These are phyloP conservation scores for Dictyostelium firmibasis DNA, from an alignment of 78 protist species.

Conservation along the genomic window DNA sequence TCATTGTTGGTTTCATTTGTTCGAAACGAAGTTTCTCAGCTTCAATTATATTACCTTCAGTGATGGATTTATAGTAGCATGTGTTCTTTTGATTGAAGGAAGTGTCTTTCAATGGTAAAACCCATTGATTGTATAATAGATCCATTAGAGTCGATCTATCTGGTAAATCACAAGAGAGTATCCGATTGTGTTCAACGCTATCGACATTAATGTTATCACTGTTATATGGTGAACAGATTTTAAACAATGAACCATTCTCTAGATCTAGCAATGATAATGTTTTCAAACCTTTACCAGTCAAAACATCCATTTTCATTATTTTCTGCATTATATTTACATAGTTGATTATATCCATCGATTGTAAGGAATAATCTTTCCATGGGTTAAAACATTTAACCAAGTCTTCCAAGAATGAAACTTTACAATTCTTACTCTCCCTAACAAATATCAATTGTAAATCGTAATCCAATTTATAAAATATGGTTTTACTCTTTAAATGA, in stretches of 20 bases:
- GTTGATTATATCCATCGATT: neutral
- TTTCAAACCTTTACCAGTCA: neutral
- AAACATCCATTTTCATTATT: neutral
- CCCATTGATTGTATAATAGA: neutral
- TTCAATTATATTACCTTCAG: neutral
- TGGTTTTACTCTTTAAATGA: neutral
- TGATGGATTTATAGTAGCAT: neutral
- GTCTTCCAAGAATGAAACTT: neutral
- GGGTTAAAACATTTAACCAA: constrained; percentile 12
- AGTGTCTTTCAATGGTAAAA: neutral
- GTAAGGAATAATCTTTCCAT: neutral
- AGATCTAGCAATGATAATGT: neutral
- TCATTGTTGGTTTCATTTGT: neutral
- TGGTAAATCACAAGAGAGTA: neutral
- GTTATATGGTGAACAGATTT: neutral
- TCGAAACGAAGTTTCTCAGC: neutral
- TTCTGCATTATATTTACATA: neutral
- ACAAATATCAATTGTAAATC: neutral
- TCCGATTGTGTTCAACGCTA: neutral
- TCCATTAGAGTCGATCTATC: neutral
- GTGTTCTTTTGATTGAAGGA: neutral
- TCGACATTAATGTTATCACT: neutral
- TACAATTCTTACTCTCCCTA: neutral
- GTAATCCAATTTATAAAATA: neutral
- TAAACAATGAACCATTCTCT: neutral